Conservation (phyloP, 148 eudicot species). For the Chenopodium suecicum region DNA sequence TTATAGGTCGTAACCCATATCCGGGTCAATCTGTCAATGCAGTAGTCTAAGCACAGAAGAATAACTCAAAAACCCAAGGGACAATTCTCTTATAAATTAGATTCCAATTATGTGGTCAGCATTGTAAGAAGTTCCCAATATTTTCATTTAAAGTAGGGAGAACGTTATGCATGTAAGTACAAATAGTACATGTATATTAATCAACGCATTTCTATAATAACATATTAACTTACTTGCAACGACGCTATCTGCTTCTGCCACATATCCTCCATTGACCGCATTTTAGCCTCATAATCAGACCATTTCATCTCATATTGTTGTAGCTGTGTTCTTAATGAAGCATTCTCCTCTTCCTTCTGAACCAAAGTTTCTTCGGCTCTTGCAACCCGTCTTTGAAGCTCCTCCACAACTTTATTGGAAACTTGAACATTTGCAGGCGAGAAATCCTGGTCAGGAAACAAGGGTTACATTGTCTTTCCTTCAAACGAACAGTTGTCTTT, state of each 20-base stretch:
- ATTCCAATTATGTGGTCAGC: neutral
- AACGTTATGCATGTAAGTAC: neutral
- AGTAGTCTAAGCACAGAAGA: neutral
- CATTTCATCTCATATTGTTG: constrained; percentile 59
- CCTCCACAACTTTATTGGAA: constrained; percentile 52
- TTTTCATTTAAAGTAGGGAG: neutral
- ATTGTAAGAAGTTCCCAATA: neutral
- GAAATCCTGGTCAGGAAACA: constrained; percentile 50
- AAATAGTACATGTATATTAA: neutral
- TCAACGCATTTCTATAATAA: neutral
- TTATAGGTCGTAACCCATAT: too few species aligned
- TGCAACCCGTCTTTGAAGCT: constrained; percentile 59
- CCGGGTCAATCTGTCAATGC: neutral
- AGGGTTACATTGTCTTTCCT: constrained; percentile 20
- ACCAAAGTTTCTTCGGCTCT: constrained; percentile 56
- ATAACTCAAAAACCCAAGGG: neutral
- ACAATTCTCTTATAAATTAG: neutral
- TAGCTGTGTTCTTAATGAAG: constrained; percentile 51
- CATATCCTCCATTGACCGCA: constrained; percentile 79
- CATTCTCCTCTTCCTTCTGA: constrained; percentile 78
- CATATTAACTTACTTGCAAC: constrained; percentile 56
- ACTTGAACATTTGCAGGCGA: constrained; percentile 40
- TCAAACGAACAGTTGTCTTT: neutral
- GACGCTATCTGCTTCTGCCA: constrained; percentile 83
- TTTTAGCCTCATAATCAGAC: constrained; percentile 73